Evolutionary conservation across 192 early-diverging fungal species (phyloP).

Genomic region (Podila minutissima): DNA sequence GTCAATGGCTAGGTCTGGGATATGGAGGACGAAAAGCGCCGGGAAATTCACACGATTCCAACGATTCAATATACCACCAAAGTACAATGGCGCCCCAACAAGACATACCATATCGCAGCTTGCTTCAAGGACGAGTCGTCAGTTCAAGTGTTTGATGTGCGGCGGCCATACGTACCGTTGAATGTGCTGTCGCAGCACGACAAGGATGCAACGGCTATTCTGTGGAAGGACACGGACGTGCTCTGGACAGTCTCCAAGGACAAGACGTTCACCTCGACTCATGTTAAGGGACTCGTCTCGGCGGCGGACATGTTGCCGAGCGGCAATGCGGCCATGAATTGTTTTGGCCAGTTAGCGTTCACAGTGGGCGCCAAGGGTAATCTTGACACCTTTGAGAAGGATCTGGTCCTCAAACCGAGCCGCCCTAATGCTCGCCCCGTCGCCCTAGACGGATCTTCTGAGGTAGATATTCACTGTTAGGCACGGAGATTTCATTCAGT

Average conservation of each 20-base stretch:
- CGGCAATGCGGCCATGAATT: conserved; percentile 69
- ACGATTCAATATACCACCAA: conserved; percentile 74
- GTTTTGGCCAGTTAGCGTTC: conserved; percentile 73
- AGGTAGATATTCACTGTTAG: conserved; percentile 10
- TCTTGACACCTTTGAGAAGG: conserved; percentile 33
- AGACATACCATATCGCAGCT: conserved; percentile 75
- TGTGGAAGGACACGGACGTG: conserved; percentile 69
- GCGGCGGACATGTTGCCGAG: conserved; percentile 60
- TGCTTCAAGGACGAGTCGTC: conserved; percentile 69
- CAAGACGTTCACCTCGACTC: conserved; percentile 71
- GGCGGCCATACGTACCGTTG: conserved; percentile 72
- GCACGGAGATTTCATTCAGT: neutral
- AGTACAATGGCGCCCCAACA: conserved; percentile 77
- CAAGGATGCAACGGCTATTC: conserved; percentile 73
- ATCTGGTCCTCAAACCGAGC: conserved; percentile 25
- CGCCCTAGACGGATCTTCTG: conserved; percentile 44
- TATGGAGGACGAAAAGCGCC: conserved; percentile 66
- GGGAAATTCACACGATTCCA: conserved; percentile 68
- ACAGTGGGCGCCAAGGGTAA: conserved; percentile 58
- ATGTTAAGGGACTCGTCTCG: conserved; percentile 58
- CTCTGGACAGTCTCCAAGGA: conserved; percentile 84
- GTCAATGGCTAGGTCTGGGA: conserved; percentile 67
- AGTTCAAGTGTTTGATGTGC: conserved; percentile 81
- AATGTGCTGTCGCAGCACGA: conserved; percentile 77
- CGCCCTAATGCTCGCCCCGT: conserved; percentile 19